Evolutionary conservation across 1,284 basidiomycete genomes (phyloP).

Genomic region (Coniferiporia sulphurascens): DNA sequence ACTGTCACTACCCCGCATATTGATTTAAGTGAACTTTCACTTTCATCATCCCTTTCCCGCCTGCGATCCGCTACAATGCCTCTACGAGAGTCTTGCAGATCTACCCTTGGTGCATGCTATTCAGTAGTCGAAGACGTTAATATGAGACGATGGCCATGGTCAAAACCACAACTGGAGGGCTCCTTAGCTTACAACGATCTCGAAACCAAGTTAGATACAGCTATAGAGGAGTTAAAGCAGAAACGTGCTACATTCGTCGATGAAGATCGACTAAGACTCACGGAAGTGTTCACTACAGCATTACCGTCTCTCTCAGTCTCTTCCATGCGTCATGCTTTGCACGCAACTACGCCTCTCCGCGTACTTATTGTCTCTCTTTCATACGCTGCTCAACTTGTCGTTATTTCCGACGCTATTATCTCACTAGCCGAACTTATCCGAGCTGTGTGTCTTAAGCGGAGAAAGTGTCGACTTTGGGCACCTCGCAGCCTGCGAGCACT

Average conservation of each 20-base stretch:
- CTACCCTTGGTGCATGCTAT: conserved; percentile 37
- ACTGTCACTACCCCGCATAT: conserved; percentile 38
- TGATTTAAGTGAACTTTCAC: conserved; percentile 26
- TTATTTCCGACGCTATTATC: conserved; percentile 39
- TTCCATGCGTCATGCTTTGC: conserved; percentile 23
- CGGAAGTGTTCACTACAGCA: conserved; percentile 32
- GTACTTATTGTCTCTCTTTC: conserved; percentile 45
- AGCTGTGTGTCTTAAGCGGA: conserved; percentile 34
- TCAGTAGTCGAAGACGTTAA: conserved; percentile 42
- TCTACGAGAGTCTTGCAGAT: conserved; percentile 37
- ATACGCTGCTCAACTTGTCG: conserved; percentile 40
- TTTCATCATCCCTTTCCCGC: conserved; percentile 38
- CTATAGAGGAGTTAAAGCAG: no score
- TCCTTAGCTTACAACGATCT: no score
- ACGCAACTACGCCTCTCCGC: conserved; percentile 30
- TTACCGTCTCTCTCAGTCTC: conserved; percentile 37
- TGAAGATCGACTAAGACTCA: conserved; percentile 30
- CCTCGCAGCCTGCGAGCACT: conserved; percentile 41
- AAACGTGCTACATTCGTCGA: no score
- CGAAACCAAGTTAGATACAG: no score
- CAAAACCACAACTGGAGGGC: no score
- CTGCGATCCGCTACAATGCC: conserved; percentile 46
- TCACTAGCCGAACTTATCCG: conserved; percentile 40
- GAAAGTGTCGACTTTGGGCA: conserved; percentile 42
- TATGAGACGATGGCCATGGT: conserved; percentile 37